Base-by-base conservation (phyloP, 2,329 filamentous ascomycete species). In the Trichophaea hybrida region DNA sequence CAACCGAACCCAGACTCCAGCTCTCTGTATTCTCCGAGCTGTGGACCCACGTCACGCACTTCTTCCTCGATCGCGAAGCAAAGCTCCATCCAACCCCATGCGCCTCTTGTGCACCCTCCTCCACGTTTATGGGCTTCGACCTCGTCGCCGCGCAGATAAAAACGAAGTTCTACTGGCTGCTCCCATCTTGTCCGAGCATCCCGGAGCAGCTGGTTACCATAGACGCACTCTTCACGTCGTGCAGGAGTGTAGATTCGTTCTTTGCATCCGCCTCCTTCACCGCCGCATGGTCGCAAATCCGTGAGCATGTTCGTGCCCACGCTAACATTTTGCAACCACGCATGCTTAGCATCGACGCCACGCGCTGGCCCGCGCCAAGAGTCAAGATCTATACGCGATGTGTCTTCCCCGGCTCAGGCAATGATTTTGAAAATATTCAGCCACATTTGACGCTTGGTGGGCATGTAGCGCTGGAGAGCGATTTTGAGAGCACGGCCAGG, bases 81-180 rank as follows among this genome's bases (percentile, higher is more conserved):
- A 12, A 5, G 12, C 6, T 38, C 10, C 53, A 55, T 38, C 12
- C 31, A 5, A 31, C 31, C 53, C 6, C 53, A 6, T 55, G 53
- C 53, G 10, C 10, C 5, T 6, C 31, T 35, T 55, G 53, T 35
- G 32, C n/a, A 10, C 37, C 53, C 31, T 7, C 6, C 35, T 7
- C 6, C 31, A 55, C 53, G 10, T 55, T 55, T 15, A 55, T 55
- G 32, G 53, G 53, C 37, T 55, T 55, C 53, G 53, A 55, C 34
- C 37, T 55, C 33, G 53, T 43, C 15, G 15, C 32, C 6, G 15
- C 31, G n/a, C 13, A 50, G 13, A 50, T 43, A 31, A 6, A 43
- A 32, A 12, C 53, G 5, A 55, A 55, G 32, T 10, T 55, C 13
- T 55, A 55, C 53, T 55, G 53, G 53, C 53, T 38, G 5, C 33